Base-by-base conservation (phyloP, 2,329 filamentous ascomycete species). In the Colletotrichum falcatum region DNA sequence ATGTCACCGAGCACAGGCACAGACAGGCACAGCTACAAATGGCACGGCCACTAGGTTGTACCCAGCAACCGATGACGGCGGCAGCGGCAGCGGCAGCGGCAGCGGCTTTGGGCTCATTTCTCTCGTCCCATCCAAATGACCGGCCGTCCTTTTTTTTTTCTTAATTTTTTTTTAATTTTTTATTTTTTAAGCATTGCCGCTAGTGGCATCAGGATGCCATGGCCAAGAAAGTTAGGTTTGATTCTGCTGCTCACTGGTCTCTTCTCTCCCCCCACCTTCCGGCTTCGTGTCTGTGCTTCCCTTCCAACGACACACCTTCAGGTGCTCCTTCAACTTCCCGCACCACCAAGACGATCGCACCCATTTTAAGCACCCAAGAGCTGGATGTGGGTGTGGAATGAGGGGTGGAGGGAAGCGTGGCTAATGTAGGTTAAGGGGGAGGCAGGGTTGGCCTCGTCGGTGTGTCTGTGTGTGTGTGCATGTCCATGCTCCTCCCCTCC, bases 211-310 rank as follows among this genome's bases (percentile, higher is more conserved):
- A 70, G 65, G 55, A 64, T 71, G 42, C 53, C 49, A 54, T 42
- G 49, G 65, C 68, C 65, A 71, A 71, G 68, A 71, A 65, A 68
- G 53, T 54, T 71, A 71, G 65, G 67, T 51, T 65, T 71, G 48
- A 35, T 62, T 58, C 28, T 62, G 4, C 49, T 37, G 44, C 8
- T 46, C 61, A 39, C 44, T 33, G 23, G 26, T 54, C 55, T 35
- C 33, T 33, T 48, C 49, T 39, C 46, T 26, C 55, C 39, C 49
- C 48, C 61, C 61, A 49, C 59, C 60, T 69, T 44, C 53, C 53
- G 54, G 55, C 69, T 37, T 42, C 55, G 44, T 42, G 69, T 70
- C 65, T 70, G 65, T 65, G 65, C 69, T 70, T 46, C 65, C 54
- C 60, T 54, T 71, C 69, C 51, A 70, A 44, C 49, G 33, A 64